These are phyloP conservation scores for Citrus sp. DNA, from an alignment of 345 rosid genomes.

Conservation along the genomic window DNA sequence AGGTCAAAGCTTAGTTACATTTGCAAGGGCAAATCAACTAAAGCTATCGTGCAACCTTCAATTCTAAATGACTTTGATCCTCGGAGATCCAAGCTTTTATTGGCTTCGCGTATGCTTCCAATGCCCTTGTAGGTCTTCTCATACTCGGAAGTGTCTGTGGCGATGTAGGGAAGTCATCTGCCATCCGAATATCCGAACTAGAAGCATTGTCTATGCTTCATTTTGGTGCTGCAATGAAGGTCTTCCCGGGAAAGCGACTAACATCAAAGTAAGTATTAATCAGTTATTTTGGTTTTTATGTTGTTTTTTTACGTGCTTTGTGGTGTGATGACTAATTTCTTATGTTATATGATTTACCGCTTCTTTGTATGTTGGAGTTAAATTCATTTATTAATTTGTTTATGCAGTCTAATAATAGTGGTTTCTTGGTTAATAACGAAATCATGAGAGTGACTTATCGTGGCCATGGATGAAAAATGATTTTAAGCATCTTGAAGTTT, in stretches of 20 bases:
- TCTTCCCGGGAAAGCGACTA: conserved; percentile 68
- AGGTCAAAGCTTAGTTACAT: conserved; percentile 77
- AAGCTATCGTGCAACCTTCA: conserved; percentile 41
- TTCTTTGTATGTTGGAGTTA: background rate
- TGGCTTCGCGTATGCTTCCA: conserved; percentile 90
- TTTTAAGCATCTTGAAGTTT: background rate
- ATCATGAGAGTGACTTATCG: background rate
- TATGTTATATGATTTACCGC: background rate
- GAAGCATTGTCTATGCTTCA: conserved; percentile 64
- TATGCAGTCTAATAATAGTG: background rate
- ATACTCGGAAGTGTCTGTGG: conserved; percentile 68
- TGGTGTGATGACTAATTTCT: background rate
- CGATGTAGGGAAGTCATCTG: conserved; percentile 56
- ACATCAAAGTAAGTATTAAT: conserved; percentile 71
- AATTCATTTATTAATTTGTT: background rate
- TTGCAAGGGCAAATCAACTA: conserved; percentile 79
- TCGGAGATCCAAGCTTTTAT: conserved; percentile 85
- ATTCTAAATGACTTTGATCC: conserved; percentile 37
- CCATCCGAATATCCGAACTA: conserved; percentile 68
- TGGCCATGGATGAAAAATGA: background rate
- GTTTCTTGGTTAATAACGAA: background rate
- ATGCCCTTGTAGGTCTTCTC: conserved; percentile 97
- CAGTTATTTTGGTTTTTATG: background rate
- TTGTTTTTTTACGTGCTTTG: background rate
- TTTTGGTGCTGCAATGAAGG: conserved; percentile 83